Evolutionary conservation across 768 basidiomycete genomes (phyloP).

Genomic region (Russula virescens): DNA sequence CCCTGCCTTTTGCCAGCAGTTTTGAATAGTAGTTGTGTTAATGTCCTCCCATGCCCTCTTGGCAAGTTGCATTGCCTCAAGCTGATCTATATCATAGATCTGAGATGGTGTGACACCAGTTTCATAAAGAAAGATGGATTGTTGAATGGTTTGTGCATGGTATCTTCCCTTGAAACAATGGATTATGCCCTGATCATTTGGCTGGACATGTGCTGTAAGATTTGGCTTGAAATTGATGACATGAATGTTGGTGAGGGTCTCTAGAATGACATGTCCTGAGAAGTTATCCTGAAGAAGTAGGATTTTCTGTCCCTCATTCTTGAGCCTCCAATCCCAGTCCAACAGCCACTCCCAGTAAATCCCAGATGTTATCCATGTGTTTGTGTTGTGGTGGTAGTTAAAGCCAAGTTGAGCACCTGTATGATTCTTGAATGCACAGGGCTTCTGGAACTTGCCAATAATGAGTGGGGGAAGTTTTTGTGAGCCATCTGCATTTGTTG

Average conservation of each 20-base stretch:
- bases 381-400: neutral
- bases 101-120: neutral
- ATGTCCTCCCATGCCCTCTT: neutral
- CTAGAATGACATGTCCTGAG: neutral
- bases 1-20: no score
- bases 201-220: neutral
- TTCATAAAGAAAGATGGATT: neutral
- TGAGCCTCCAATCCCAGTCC: no score
- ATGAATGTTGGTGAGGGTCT: neutral
- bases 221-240: neutral
- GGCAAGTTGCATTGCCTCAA: neutral
- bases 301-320: neutral
- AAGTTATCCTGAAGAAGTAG: neutral
- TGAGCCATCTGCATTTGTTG: neutral
- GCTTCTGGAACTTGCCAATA: neutral
- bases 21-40: neutral
- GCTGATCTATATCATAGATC: neutral
- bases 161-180: neutral
- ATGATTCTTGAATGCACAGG: neutral
- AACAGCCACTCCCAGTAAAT: neutral
- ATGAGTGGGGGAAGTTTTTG: neutral
- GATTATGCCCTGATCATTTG: neutral
- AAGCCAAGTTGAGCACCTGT: neutral
- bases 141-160: neutral
- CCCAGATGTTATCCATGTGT: neutral